These are phyloP conservation scores for Phlyctochytrium bullatum DNA, from an alignment of 192 early-diverging fungal species.

Conservation along the genomic window DNA sequence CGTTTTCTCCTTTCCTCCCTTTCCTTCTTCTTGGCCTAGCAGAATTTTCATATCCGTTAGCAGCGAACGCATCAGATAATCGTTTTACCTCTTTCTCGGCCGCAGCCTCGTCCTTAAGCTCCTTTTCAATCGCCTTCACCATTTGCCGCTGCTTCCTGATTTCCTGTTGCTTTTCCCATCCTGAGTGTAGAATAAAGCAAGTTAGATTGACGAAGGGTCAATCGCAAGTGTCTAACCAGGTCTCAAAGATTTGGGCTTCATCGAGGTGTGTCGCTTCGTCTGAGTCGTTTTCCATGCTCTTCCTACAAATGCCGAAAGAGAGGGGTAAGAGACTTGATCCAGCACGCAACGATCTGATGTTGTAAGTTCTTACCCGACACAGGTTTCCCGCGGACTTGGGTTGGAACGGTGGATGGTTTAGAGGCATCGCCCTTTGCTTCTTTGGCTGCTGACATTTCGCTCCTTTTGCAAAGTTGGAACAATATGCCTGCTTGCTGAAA, in stretches of 20 bases:
- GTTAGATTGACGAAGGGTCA: neutral
- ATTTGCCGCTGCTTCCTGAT: constrained; percentile 44
- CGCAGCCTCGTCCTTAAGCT: constrained; percentile 48
- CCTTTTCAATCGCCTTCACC: constrained; percentile 48
- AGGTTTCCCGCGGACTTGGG: constrained; percentile 13
- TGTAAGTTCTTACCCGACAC: constrained; percentile 18
- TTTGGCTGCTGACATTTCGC: neutral
- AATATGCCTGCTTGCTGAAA: too few species aligned
- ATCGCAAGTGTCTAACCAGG: constrained; percentile 18
- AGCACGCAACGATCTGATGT: too few species aligned
- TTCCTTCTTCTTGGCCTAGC: constrained; percentile 45
- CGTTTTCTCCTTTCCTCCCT: constrained; percentile 51
- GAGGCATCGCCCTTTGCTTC: neutral
- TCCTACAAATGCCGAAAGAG: constrained; percentile 18
- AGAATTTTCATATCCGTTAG: constrained; percentile 16
- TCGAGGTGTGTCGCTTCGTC: constrained; percentile 23
- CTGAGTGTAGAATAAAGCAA: neutral
- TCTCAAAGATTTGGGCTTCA: constrained; percentile 27
- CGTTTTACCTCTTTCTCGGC: constrained; percentile 57
- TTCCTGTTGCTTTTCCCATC: constrained; percentile 54
- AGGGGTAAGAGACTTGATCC: too few species aligned
- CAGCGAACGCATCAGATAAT: constrained; percentile 4
- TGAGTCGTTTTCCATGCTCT: constrained; percentile 40
- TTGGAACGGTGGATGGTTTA: neutral
- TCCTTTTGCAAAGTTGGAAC: too few species aligned